A percentile compares a stretch with the other conserved stretches of the same genome.
Evolutionary conservation across 2,329 filamentous ascomycete species (phyloP).

Genomic region (Phyllosticta citribraziliensis): DNA sequence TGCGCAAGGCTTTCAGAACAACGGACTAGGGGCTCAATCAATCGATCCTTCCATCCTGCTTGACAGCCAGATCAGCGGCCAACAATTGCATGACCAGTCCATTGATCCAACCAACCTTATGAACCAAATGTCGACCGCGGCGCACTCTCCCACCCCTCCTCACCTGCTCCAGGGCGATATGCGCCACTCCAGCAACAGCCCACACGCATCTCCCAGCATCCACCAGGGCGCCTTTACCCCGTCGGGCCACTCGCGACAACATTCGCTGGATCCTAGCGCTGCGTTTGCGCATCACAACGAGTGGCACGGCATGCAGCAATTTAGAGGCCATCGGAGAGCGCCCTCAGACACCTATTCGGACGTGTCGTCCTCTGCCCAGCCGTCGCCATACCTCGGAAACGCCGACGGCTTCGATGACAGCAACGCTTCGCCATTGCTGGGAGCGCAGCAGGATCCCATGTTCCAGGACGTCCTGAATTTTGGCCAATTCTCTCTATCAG

Average conservation of each 20-base stretch:
- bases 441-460: slow-evolving; percentile 59
- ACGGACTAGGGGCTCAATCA: slow-evolving; percentile 40
- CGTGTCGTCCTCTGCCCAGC: slow-evolving; percentile 60
- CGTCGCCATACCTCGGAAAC: slow-evolving; percentile 70
- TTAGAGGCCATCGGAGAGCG: slow-evolving; percentile 71
- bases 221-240: slow-evolving; percentile 43
- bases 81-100: slow-evolving; percentile 29
- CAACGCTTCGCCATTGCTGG: slow-evolving; percentile 71
- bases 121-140: slow-evolving; percentile 43
- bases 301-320: slow-evolving; percentile 52
- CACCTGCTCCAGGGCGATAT: slow-evolving; percentile 46
- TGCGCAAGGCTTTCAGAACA: slow-evolving; percentile 44
- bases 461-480: slow-evolving; percentile 73
- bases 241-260: slow-evolving; percentile 48
- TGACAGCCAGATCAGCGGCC: slow-evolving; percentile 26
- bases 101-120: slow-evolving; percentile 38
- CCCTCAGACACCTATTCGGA: slow-evolving; percentile 85
- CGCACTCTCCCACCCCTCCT: slow-evolving; percentile 45
- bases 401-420: slow-evolving; percentile 71
- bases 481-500: slow-evolving; percentile 70
- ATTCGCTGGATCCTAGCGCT: slow-evolving; percentile 52
- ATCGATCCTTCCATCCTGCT: slow-evolving; percentile 52
- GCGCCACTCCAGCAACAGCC: slow-evolving; percentile 45
- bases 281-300: slow-evolving; percentile 49
- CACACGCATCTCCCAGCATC: slow-evolving; percentile 43